Conservation (phyloP, 208 protist genomes). For the Porcisia hertigi region DNA sequence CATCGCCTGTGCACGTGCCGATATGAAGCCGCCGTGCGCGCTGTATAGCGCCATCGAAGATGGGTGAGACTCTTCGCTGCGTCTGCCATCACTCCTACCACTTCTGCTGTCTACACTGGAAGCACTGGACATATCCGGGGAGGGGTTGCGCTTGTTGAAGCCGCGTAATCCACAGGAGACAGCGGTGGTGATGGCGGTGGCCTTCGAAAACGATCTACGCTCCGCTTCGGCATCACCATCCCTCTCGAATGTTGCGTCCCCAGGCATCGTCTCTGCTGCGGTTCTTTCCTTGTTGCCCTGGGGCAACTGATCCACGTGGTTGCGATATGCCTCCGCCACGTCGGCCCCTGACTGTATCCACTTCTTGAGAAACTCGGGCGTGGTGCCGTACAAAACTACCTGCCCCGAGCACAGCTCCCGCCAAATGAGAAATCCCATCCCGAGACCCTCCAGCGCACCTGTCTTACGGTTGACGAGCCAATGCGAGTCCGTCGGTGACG, state of each 20-base stretch:
- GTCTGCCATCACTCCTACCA: constrained; percentile 3
- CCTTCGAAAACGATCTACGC: constrained; percentile 7
- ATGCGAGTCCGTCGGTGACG: constrained; percentile 42
- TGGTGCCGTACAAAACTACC: constrained; percentile 48
- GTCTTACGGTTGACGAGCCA: constrained; percentile 46
- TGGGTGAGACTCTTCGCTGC: constrained; percentile 8
- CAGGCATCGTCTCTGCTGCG: neutral
- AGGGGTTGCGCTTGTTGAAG: constrained; percentile 11
- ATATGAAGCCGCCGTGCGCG: constrained; percentile 38
- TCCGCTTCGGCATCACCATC: neutral
- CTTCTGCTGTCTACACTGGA: constrained; percentile 6
- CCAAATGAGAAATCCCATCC: constrained; percentile 40
- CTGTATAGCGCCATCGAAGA: constrained; percentile 32
- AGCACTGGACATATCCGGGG: constrained; percentile 6
- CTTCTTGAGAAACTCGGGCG: constrained; percentile 48
- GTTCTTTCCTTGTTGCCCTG: neutral
- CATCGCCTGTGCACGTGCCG: neutral
- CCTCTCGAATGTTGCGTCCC: neutral
- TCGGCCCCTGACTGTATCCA: constrained; percentile 38
- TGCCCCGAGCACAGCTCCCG: constrained; percentile 35
- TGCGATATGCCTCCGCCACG: constrained; percentile 20
- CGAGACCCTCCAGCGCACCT: constrained; percentile 33
- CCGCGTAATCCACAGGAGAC: constrained; percentile 13
- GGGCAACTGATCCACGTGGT: constrained; percentile 13
- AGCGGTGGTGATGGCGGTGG: constrained; percentile 5